Evolutionary conservation across 345 rosid species (phyloP).

Genomic region (Reutealis trisperma): DNA sequence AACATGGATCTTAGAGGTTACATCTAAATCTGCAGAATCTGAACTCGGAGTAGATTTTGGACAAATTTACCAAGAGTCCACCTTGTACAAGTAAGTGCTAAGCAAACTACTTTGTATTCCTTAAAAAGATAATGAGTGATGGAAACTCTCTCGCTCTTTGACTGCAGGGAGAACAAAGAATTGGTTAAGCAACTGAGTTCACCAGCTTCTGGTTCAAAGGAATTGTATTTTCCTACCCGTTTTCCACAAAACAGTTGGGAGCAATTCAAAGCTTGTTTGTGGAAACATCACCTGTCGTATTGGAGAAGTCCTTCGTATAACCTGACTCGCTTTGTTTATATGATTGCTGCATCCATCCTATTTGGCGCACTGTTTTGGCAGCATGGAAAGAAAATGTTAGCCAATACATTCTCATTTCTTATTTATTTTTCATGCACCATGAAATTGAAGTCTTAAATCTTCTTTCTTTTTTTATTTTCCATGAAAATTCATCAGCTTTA

Average conservation of each 20-base stretch:
- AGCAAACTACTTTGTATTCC: neutral
- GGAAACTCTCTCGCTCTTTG: neutral
- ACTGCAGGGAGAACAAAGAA: conserved; percentile 48
- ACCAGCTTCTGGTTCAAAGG: conserved; percentile 50
- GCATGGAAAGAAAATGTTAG: conserved; percentile 68
- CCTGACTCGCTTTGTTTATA: conserved; percentile 45
- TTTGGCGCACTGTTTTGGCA: conserved; percentile 71
- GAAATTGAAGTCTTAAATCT: too few species aligned
- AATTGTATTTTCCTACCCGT: conserved; percentile 53
- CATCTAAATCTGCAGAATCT: conserved; percentile 58
- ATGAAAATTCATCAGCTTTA: neutral
- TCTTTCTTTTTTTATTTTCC: too few species aligned
- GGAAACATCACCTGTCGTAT: conserved; percentile 78
- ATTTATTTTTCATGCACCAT: neutral
- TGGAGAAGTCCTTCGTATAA: conserved; percentile 90
- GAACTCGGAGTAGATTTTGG: conserved; percentile 67
- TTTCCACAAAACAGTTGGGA: conserved; percentile 59
- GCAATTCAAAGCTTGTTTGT: conserved; percentile 69
- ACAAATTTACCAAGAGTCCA: conserved; percentile 47
- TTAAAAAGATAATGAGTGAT: neutral
- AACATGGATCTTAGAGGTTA: conserved; percentile 79
- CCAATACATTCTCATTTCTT: neutral
- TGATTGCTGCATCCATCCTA: conserved; percentile 41
- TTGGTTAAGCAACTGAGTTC: conserved; percentile 47
- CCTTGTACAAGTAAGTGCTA: conserved; percentile 50